phyloP scores from a whole-genome alignment of 2,329 filamentous ascomycete genomes.

The Pseudocercospora pini-densiflorae region DNA sequence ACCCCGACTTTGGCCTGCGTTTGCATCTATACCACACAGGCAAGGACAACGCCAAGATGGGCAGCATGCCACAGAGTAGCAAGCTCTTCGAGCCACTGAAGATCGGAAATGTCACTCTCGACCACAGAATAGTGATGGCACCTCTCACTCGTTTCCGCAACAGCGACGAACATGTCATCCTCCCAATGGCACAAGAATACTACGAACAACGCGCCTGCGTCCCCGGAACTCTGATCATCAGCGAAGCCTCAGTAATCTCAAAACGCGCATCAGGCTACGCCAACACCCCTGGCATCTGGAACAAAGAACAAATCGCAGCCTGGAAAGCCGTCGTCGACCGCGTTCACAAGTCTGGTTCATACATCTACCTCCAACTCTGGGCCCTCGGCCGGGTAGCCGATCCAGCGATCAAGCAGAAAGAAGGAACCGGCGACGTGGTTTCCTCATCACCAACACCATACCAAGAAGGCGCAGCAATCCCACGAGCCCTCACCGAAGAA shows the following conservation, averaged over 20 bases:
- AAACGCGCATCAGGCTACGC: conserved; percentile 29
- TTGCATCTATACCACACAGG: background rate
- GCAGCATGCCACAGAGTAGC: conserved; percentile 18
- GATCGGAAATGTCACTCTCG: conserved; percentile 48
- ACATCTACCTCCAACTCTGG: conserved; percentile 52
- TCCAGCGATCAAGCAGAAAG: conserved; percentile 31
- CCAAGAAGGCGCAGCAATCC: conserved; percentile 27
- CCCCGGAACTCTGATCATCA: conserved; percentile 39
- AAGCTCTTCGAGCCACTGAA: conserved; percentile 47
- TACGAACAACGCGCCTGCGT: conserved; percentile 38
- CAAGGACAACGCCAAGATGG: conserved; percentile 12
- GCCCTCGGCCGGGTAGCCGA: conserved; percentile 55
- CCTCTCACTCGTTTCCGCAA: conserved; percentile 52
- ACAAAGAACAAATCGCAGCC: conserved; percentile 47
- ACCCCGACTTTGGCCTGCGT: no score
- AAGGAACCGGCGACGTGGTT: conserved; percentile 35
- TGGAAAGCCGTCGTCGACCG: conserved; percentile 57
- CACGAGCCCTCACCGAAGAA: conserved; percentile 44
- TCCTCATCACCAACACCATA: conserved; percentile 35
- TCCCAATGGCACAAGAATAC: conserved; percentile 39
- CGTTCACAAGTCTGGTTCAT: conserved; percentile 55
- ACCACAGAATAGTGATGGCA: conserved; percentile 58
- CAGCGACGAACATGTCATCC: conserved; percentile 45
- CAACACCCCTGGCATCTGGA: conserved; percentile 39
- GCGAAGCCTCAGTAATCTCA: conserved; percentile 42